Base-by-base conservation (phyloP, 2,329 filamentous ascomycete genomes). In the Verticillium alfalfae region DNA sequence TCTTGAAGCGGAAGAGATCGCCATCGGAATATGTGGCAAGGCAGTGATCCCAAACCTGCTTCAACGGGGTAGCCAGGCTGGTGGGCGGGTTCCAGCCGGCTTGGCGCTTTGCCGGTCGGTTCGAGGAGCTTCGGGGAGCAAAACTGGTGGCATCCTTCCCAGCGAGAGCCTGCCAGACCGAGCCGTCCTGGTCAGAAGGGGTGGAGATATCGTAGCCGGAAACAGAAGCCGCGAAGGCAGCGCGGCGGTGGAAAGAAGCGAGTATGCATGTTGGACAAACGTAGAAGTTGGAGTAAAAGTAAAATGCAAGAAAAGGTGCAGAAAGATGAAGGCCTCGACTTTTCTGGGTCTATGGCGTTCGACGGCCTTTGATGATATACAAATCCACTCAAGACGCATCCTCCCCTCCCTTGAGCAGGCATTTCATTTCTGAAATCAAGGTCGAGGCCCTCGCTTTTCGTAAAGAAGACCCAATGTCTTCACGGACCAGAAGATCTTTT, bases 21-120 rank as follows among this genome's bases (percentile, higher is more conserved):
- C 61, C 36, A 13, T 67, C 62, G 36, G 61, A 64, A 62, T 73
- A 72, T 5, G 71, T 72, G 54, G 64, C 8, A 31, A 66, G 39
- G 62, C 67, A 67, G 61, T 73, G 71, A 2, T 69, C 67, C 71
- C 71, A 73, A 26, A 73, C 71, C 45, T 73, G 64, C 13, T 67
- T 67, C 10, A 73, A 62, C 0, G 71, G 64, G 0, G 36, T 57
- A 1, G 60, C 62, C 34, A 73, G 66, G 37, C 66, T 52, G 0
- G 66, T 64, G 6, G 71, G 71, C 0, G 71, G 71, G 62, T 64
- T 70, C 67, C 69, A 73, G 58, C 69, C 69, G 34, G 60, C 55
- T 45, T 63, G 67, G 1, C 70, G 68, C 65, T 72, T 72, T 31
- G 58, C 52, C 1, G 70, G 70, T 8, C 69, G 63, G 65, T 72